Percentiles rank a stretch among this genome's conserved stretches.
These are phyloP conservation scores for Leishmania braziliensis DNA, from an alignment of 208 protist genomes.

Conservation along the genomic window DNA sequence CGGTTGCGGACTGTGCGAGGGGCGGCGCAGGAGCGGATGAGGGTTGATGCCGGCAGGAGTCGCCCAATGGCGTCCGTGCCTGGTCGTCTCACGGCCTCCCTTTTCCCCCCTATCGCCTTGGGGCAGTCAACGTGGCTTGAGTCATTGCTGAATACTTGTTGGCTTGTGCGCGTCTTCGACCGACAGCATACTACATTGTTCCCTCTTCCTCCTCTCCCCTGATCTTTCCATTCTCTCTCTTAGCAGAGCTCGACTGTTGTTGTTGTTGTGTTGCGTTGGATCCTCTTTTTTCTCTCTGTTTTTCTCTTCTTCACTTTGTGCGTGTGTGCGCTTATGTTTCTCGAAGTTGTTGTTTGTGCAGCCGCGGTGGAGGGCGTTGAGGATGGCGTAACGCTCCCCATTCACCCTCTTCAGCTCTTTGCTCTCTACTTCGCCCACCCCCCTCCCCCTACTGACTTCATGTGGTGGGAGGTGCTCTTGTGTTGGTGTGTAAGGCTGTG, in stretches of 20 bases:
- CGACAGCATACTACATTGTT: not conserved
- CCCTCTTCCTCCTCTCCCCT: not conserved
- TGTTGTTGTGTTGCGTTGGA: not conserved
- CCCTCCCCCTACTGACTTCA: not conserved
- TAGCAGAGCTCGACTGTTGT: not conserved
- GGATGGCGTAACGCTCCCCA: not conserved
- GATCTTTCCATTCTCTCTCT: not conserved
- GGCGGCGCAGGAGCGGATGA: not conserved
- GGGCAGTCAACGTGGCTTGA: not conserved
- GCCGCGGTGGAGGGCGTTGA: not conserved
- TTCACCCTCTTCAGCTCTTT: not conserved
- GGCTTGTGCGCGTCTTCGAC: not conserved
- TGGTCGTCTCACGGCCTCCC: not conserved
- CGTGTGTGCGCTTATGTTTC: not conserved
- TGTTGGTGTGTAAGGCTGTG: not conserved
- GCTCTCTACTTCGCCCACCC: not conserved
- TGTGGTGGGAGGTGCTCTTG: not conserved
- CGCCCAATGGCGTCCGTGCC: not conserved
- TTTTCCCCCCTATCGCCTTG: not conserved
- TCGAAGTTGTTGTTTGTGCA: too few species aligned
- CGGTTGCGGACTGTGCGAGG: not conserved
- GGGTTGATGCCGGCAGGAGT: not conserved
- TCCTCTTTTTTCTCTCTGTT: not conserved
- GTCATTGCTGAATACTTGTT: not conserved
- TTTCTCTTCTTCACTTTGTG: not conserved